Evolutionary conservation across 2,329 filamentous ascomycete genomes (phyloP), one percentile per base, ranked within the genome.

Genomic region (Cordyceps pruinosa): DNA sequence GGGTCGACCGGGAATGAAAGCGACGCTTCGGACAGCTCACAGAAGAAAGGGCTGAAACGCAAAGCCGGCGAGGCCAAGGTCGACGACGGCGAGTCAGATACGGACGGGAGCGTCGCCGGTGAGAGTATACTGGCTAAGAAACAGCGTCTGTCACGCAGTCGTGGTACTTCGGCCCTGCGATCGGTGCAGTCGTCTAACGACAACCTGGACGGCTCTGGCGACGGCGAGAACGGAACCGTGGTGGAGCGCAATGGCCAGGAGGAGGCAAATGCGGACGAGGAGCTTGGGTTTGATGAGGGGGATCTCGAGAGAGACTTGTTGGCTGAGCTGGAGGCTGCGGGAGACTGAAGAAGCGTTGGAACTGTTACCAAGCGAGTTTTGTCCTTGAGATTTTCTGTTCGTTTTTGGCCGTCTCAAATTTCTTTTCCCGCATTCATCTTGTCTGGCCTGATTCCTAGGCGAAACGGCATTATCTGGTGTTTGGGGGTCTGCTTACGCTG

Each of bases 231-330:
- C 17, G 46, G 56, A 25, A 19, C 10, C 5, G 17, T 30, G 23
- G n/a, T 37, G n/a, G 19, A 26, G 9, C 46, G 12, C 15, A 44
- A 57, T 9, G 46, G 46, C 17, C 45, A 50, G 25, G 25, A 71
- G 8, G 69, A 60, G 19, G 58, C 61, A 6, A 64, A 64, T 32
- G 34, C 49, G 8, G 68, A 68, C n/a, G 66, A 69, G 41, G 68
- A 68, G 8, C 69, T 69, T n/a, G 76, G 75, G 42, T 70, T 75
- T 51, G 76, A 77, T 45, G 79, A 81, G 10, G 79, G 80, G 55
- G 83, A 85, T 63, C 69, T 86, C 50, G 85, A 86, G 68, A 80
- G 82, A 37, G 84, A 86, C 63, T 75, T 88, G 66, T 72, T 84
- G 64, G 83, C 82, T 1, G 84, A 82, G 61, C 72, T 85, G 61